Evolutionary conservation across 2,329 filamentous ascomycete genomes (phyloP).

Genomic region (Neonectria punicea): DNA sequence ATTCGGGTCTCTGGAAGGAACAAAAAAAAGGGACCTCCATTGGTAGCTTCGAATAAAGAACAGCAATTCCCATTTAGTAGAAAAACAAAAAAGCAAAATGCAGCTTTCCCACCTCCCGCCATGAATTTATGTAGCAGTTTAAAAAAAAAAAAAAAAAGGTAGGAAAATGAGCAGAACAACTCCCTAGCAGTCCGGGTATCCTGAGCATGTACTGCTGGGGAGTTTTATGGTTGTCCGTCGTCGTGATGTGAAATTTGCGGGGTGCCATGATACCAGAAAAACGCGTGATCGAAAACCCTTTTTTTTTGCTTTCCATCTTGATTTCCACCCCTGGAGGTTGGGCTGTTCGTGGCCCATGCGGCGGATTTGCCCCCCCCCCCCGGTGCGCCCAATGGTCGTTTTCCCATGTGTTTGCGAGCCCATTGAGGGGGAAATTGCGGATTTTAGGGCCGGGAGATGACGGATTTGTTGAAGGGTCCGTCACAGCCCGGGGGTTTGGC

Average conservation of each 20-base stretch:
- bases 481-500: not conserved
- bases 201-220: constrained; percentile 21
- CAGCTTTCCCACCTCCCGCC: constrained; percentile 19
- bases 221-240: not conserved
- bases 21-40: not conserved
- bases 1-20: not conserved
- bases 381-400: not conserved
- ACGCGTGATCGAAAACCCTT: not conserved
- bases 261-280: not conserved
- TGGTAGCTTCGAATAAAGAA: constrained; percentile 7
- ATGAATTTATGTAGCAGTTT: constrained; percentile 16
- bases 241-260: constrained; percentile 12
- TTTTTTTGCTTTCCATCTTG: not conserved
- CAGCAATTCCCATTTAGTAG: not conserved
- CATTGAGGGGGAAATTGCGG: not conserved
- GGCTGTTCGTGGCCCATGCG: not conserved
- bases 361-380: not conserved
- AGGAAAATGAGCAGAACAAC: not conserved
- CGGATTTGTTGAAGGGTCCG: not conserved
- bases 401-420: not conserved
- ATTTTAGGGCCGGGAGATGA: not conserved
- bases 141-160: not conserved
- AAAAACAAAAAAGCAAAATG: not conserved
- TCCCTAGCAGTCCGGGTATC: constrained; percentile 27
- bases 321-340: not conserved